Evolutionary conservation across 768 basidiomycete genomes (phyloP).

Genomic region (Lactarius sp.): DNA sequence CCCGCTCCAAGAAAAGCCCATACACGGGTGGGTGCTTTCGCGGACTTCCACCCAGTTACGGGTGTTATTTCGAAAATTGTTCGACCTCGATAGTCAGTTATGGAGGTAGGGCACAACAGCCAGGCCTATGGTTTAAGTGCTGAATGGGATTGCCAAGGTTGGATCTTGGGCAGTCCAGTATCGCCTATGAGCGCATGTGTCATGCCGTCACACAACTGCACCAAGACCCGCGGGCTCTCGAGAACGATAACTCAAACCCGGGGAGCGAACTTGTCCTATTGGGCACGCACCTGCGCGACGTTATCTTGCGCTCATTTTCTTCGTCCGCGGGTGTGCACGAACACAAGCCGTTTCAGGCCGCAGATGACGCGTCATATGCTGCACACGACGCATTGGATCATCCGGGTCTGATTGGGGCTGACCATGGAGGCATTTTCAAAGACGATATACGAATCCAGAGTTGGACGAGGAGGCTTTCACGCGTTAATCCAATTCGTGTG

Average conservation of each 20-base stretch:
- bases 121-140: neutral
- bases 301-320: constrained; percentile 56
- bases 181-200: constrained; percentile 65
- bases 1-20: constrained; percentile 51
- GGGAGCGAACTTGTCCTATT: constrained; percentile 52
- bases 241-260: constrained; percentile 28
- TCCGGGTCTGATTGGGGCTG: constrained; percentile 28
- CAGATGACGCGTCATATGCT: constrained; percentile 39
- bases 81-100: constrained; percentile 39
- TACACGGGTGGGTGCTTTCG: constrained; percentile 52
- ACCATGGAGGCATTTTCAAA: constrained; percentile 49
- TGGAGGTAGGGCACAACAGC: constrained; percentile 41
- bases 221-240: constrained; percentile 45
- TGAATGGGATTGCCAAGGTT: constrained; percentile 35
- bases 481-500: constrained; percentile 51
- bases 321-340: constrained; percentile 30
- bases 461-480: constrained; percentile 71
- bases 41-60: constrained; percentile 48
- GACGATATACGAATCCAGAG: constrained; percentile 73
- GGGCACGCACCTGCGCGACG: constrained; percentile 70
- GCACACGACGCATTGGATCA: constrained; percentile 39
- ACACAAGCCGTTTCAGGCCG: constrained; percentile 36
- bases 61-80: constrained; percentile 52
- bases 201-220: constrained; percentile 55
- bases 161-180: constrained; percentile 65